Base-by-base conservation (phyloP, 2,329 filamentous ascomycete genomes). In the Coleophoma crateriformis region DNA sequence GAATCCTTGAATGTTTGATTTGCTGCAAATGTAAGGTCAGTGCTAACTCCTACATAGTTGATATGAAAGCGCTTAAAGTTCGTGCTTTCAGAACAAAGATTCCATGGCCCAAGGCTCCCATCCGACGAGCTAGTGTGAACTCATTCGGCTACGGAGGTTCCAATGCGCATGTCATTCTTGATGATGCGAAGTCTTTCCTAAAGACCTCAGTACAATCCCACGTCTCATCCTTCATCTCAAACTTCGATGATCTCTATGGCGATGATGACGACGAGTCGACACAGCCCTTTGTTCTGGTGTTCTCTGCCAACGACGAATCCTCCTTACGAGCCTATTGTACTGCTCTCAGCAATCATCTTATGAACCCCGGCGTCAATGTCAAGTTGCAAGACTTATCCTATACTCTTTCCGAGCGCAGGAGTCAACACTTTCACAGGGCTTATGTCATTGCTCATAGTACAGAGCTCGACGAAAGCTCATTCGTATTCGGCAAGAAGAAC, bases 81-180 rank as follows among this genome's bases (percentile, higher is more conserved):
- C 32, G 14, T n/a, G 13, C 32, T 19, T 33, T n/a, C 17, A 17
- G 14, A 15, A 37, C 14, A 27, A 15, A 32, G 20, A 6, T 34
- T 37, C 13, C 12, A 11, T 40, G 38, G 38, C 38, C 46, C 41
- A 19, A 51, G 44, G 19, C 10, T 12, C 38, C 38, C n/a, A 11
- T 40, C 20, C 12, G n/a, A n/a, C 3, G 38, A 40, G 54, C 52
- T 3, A 53, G 50, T 7, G 50, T 71, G 14, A 69, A 68, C 46
- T 65, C 58, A 7, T 71, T 71, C 45, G 68, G 68, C 6, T 49
- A 51, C 33, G 72, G 73, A 5, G 73, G 73, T 12, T 68, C 71
- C 14, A 76, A 75, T 52, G 69, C 69, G 1, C 72, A 75, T 54
- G 64, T 64, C 1, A 65, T 74, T 4, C 58, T 60, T 47, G 61